Percentiles rank a stretch among this genome's conserved stretches.
Conservation (phyloP, 345 rosid genomes). For the Balakata baccata region DNA sequence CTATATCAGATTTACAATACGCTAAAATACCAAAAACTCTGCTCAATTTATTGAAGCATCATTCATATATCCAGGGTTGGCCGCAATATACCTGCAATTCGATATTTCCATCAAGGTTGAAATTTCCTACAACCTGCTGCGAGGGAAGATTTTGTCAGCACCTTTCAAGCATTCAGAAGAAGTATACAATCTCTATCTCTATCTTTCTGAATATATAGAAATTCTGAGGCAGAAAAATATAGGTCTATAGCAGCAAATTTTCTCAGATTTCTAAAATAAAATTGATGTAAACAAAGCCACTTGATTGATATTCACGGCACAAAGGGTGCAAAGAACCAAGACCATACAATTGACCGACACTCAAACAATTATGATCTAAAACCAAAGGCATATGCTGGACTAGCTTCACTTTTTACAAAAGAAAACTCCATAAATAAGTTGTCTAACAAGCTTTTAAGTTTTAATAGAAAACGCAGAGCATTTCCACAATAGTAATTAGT, state of each 20-base stretch:
- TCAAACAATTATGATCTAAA: background rate
- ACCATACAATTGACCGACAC: background rate
- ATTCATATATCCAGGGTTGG: conserved; percentile 8
- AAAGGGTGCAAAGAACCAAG: background rate
- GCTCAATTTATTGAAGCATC: conserved; percentile 9
- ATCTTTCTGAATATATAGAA: background rate
- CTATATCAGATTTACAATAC: conserved; percentile 8
- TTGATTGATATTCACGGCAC: background rate
- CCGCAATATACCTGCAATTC: conserved; percentile 65
- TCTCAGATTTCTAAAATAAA: background rate
- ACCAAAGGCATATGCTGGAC: background rate
- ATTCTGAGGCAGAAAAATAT: background rate
- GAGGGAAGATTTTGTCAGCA: conserved; percentile 35
- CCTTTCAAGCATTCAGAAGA: conserved; percentile 13
- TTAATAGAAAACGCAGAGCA: conserved; percentile 1
- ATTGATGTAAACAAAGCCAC: background rate
- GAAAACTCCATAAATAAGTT: background rate
- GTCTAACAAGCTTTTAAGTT: background rate
- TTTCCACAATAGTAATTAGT: background rate
- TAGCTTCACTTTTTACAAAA: background rate
- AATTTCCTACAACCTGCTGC: conserved; percentile 61
- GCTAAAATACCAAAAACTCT: conserved; percentile 6
- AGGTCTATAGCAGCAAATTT: background rate
- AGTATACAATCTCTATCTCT: background rate
- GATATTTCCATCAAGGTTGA: conserved; percentile 68